Evolutionary conservation across 352 stramenopile species (phyloP).

Genomic region (Pythium aristosporum): DNA sequence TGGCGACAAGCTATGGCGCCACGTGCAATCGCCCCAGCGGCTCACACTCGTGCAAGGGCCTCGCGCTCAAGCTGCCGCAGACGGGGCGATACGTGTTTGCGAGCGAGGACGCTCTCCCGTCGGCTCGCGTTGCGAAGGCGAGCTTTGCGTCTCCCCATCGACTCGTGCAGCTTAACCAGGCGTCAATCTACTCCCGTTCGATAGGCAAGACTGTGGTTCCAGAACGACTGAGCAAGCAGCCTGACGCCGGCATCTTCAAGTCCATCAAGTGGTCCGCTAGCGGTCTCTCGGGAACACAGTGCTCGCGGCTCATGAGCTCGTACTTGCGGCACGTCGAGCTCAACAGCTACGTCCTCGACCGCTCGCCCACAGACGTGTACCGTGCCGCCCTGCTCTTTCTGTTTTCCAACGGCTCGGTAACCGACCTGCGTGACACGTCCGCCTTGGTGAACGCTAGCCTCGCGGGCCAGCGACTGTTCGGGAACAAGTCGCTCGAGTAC

Average conservation of each 20-base stretch:
- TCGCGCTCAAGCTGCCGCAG: constrained; percentile 38
- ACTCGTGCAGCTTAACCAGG: constrained; percentile 15
- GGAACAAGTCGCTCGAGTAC: background rate
- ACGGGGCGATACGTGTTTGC: constrained; percentile 8
- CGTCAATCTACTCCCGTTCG: background rate
- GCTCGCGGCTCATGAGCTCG: constrained; percentile 12
- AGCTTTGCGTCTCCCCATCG: constrained; percentile 6
- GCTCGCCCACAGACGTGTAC: background rate
- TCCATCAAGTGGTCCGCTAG: background rate
- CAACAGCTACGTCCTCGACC: constrained; percentile 15
- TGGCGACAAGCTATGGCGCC: constrained; percentile 32
- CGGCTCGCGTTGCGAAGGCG: background rate
- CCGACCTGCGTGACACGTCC: constrained; percentile 17
- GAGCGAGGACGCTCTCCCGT: constrained; percentile 4
- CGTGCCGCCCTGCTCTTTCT: constrained; percentile 9
- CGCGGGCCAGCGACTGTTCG: background rate
- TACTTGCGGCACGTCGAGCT: constrained; percentile 8
- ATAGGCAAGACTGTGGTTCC: background rate
- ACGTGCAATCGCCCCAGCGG: constrained; percentile 30
- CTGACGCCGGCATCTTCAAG: background rate
- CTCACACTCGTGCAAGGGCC: constrained; percentile 33
- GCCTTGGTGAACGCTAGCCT: background rate
- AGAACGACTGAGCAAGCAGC: background rate
- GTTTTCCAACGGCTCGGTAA: constrained; percentile 9
- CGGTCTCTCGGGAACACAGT: background rate